Base-by-base conservation (phyloP, 2,329 filamentous ascomycete species). In the Diaporthe longicolla region DNA sequence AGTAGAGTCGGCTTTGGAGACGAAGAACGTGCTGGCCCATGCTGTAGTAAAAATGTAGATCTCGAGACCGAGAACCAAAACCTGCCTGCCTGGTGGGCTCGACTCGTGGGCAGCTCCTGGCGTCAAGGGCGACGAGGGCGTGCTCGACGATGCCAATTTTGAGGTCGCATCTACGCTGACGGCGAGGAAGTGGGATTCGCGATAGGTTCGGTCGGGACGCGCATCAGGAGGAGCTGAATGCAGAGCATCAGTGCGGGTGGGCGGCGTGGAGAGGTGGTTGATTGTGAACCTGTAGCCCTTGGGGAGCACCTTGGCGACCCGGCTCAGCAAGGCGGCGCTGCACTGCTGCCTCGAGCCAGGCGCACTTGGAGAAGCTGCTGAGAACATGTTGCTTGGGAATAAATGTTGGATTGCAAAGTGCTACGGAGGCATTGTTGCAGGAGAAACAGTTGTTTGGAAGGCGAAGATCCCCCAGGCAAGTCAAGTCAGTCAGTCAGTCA, bases 1-100 rank as follows among this genome's bases (percentile, higher is more conserved):
- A 0, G 96, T 98, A 13, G 97, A 98, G 84, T 99, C 97, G 65
- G 97, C 97, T 83, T 99, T 99, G 76, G 95, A 96, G 32, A 99
- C 93, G 82, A 99, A 99, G 71, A 98, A 89, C 5, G 94, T 98
- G 1, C 93, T 97, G 32, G 95, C 89, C 78, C 90, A 89, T 59
- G 90, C 89, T 0, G 95, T 98, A 0, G 92, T 93, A 83, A 97
- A 99, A 75, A 99, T 89, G 78, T 97, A 88, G 69, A 98, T 88
- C 81, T 99, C 97, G 76, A 99, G 89, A 21, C 93, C 96, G 74
- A 97, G 92, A 11, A 96, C 88, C 9, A 98, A 84, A 1, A 97
- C 88, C 76, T 91, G 87, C 24, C 6, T 78, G 48, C 9, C 74
- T 76, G 69, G 55, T 68, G 72, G 75, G 37, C 79, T 76, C 4